Conservation (phyloP, 148 eudicot genomes). For the Spergularia marina region DNA sequence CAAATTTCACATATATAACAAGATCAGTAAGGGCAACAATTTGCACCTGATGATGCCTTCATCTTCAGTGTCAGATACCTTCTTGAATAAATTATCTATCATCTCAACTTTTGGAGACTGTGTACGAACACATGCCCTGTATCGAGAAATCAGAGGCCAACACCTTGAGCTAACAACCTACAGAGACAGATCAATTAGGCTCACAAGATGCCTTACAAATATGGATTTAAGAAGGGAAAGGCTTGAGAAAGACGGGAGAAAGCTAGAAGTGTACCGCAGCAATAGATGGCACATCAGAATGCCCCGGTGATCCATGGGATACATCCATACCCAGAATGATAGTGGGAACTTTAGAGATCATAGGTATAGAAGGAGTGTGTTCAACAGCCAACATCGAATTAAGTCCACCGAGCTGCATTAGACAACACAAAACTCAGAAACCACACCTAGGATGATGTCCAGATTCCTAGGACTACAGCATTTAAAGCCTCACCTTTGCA, state of each 20-base stretch:
- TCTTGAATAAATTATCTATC: constrained; percentile 67
- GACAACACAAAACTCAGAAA: neutral
- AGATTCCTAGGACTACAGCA: neutral
- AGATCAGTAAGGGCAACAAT: neutral
- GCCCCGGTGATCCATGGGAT: constrained; percentile 77
- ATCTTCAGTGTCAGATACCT: constrained; percentile 57
- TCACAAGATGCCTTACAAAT: neutral
- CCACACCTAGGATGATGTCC: constrained; percentile 11
- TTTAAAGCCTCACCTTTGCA: constrained; percentile 58
- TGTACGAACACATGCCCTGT: constrained; percentile 63
- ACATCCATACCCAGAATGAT: constrained; percentile 78
- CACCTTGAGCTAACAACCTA: constrained; percentile 79
- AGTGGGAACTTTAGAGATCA: constrained; percentile 67
- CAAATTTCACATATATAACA: neutral
- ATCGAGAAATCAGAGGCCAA: constrained; percentile 73
- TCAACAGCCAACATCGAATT: constrained; percentile 61
- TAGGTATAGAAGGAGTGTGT: constrained; percentile 51
- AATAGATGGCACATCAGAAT: constrained; percentile 74
- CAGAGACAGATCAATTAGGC: neutral
- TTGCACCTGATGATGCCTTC: constrained; percentile 66
- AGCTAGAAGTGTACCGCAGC: constrained; percentile 51
- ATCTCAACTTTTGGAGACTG: constrained; percentile 74
- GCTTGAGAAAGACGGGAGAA: too few relatives aligned
- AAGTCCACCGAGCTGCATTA: constrained; percentile 70
- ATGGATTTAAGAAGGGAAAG: neutral